A percentile compares a stretch with the other conserved stretches of the same genome.
These are phyloP conservation scores for Diplodia intermedia DNA, from an alignment of 2,329 filamentous ascomycete species.

Conservation along the genomic window DNA sequence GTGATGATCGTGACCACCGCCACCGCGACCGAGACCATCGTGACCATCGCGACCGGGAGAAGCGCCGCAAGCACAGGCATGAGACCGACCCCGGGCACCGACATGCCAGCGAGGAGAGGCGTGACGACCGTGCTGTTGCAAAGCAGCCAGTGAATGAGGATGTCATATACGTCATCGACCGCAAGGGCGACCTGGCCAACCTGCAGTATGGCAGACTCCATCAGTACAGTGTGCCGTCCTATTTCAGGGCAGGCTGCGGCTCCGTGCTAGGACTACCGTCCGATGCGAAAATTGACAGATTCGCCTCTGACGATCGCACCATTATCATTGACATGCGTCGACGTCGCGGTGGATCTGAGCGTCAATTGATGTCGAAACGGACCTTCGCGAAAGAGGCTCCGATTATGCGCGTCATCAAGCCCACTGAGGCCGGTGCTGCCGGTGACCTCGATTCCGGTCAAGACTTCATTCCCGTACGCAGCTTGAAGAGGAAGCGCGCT, in stretches of 20 bases:
- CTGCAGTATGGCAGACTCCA: constrained; percentile 76
- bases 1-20: neutral
- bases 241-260: constrained; percentile 72
- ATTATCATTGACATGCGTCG: constrained; percentile 45
- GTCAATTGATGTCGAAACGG: constrained; percentile 51
- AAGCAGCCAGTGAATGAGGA: constrained; percentile 2
- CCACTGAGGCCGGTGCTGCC: neutral
- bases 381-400: constrained; percentile 39
- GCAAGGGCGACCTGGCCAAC: constrained; percentile 77
- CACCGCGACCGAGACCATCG: constrained; percentile 19
- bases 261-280: constrained; percentile 70
- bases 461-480: constrained; percentile 45
- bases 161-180: constrained; percentile 64
- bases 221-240: constrained; percentile 73
- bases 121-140: neutral
- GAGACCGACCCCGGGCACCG: neutral
- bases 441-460: constrained; percentile 30
- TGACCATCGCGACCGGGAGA: neutral
- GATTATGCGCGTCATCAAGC: constrained; percentile 41
- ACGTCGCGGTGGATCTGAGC: constrained; percentile 54
- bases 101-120: neutral
- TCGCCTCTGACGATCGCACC: constrained; percentile 61
- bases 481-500: constrained; percentile 38
- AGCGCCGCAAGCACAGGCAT: constrained; percentile 7
- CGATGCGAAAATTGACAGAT: constrained; percentile 70